A percentile compares a stretch with the other conserved stretches of the same genome.
Evolutionary conservation across 1,284 basidiomycete genomes (phyloP).

Genomic region (Tylopilus sp.): DNA sequence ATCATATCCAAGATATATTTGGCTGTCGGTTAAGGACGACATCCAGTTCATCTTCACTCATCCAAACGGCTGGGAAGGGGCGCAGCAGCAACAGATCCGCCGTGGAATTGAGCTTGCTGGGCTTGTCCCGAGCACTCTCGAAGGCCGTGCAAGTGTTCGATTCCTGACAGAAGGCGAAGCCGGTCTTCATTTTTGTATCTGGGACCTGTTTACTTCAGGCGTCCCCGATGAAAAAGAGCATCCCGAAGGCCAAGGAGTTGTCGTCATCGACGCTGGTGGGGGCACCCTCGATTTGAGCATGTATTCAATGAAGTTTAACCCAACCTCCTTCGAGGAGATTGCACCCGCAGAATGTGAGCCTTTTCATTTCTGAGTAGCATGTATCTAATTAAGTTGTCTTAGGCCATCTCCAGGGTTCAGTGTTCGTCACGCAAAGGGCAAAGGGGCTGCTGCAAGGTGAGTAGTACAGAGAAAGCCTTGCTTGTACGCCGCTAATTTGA

Average conservation of each 20-base stretch:
- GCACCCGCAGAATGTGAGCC: slow-evolving; percentile 48
- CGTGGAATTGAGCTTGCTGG: slow-evolving; percentile 45
- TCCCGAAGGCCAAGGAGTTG: slow-evolving; percentile 48
- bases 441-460: slow-evolving; percentile 47
- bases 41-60: slow-evolving; percentile 51
- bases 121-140: slow-evolving; percentile 35
- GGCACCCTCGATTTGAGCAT: slow-evolving; percentile 66
- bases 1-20: slow-evolving; percentile 55
- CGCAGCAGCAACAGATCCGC: slow-evolving; percentile 50
- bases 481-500: background rate
- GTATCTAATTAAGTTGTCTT: slow-evolving; percentile 27
- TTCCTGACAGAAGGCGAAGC: slow-evolving; percentile 64
- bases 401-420: slow-evolving; percentile 46
- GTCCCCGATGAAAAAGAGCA: slow-evolving; percentile 13
- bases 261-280: slow-evolving; percentile 66
- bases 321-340: slow-evolving; percentile 47
- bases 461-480: background rate
- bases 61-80: slow-evolving; percentile 55
- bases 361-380: background rate
- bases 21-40: slow-evolving; percentile 42
- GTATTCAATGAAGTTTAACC: slow-evolving; percentile 46
- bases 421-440: slow-evolving; percentile 55
- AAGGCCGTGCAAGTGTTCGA: slow-evolving; percentile 43
- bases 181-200: slow-evolving; percentile 57
- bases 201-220: slow-evolving; percentile 45